Evolutionary conservation across 2,329 filamentous ascomycete genomes (phyloP).

Genomic region (Trichoderma simmonsii): DNA sequence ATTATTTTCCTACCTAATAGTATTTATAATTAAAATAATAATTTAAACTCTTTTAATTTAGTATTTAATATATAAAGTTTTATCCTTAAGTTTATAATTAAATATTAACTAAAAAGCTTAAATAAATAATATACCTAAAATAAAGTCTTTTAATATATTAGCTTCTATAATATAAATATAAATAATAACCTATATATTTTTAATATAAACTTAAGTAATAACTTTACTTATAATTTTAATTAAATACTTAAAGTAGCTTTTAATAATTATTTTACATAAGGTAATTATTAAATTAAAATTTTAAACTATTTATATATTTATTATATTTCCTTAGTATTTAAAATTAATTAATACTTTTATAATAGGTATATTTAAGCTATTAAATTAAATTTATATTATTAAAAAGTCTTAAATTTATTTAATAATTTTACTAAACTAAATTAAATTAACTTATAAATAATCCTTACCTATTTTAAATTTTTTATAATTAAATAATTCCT

Average conservation of each 20-base stretch:
- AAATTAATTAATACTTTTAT: neutral
- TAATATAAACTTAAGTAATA: neutral
- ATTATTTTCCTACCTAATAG: neutral
- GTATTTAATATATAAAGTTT: neutral
- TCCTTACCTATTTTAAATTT: neutral
- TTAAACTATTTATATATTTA: neutral
- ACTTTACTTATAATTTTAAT: neutral
- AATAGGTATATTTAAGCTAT: neutral
- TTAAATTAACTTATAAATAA: neutral
- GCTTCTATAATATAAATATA: neutral
- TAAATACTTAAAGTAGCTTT: neutral
- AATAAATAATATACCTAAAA: neutral
- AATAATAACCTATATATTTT: neutral
- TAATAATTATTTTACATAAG: neutral
- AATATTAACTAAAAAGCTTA: neutral
- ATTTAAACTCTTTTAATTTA: neutral
- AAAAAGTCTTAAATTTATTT: neutral
- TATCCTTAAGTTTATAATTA: neutral
- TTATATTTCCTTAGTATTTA: neutral
- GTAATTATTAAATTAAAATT: neutral
- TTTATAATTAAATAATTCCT: neutral
- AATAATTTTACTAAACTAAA: neutral
- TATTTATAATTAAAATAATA: neutral
- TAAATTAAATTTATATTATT: neutral
- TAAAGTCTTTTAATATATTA: neutral